Base-by-base conservation (phyloP, 2,329 filamentous ascomycete genomes). In the Hymenoscyphus repandus region DNA sequence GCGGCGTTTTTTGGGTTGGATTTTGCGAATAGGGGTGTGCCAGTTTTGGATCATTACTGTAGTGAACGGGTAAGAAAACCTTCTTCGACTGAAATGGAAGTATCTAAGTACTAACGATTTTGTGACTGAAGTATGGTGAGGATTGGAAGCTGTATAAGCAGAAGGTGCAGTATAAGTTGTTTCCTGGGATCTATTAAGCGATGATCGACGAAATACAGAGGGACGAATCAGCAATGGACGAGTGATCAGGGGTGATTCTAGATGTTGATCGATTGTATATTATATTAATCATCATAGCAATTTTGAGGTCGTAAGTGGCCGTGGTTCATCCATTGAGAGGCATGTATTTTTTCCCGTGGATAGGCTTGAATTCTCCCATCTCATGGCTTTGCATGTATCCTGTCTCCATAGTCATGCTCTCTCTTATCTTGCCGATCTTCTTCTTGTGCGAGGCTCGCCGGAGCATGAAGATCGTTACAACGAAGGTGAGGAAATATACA, bases 41-140 rank as follows among this genome's bases (percentile, higher is more conserved):
- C 74, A 0, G 64, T 72, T 5, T 58, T 80, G 52, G 74, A 77
- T 58, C 64, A 71, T 50, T 79, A 80, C 58, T 74, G 76, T 58
- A 56, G 64, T 32, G 58, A 68, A 27, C 69, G 62, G 61, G 70
- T 70, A 51, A 60, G 66, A 64, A 34, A 12, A 44, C 13, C 20
- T 37, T 13, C 6, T 13, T 12, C 20, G 7, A 9, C 7, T n/a
- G n/a, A 10, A 13, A 20, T 5, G 7, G 12, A 5, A 20, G 17
- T 13, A 20, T 30, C 43, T 38, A 32, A 47, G 38, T 18, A 36
- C 15, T 15, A 27, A 27, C 10, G 40, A n/a, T 48, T 27, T 27
- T 27, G 22, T 27, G 22, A 27, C 7, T 27, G 22, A 4, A 69
- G 67, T 72, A 73, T 52, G 70, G 68, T 13, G 65, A 66, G 33